Evolutionary conservation across 306 rosid genomes (phyloP).

Genomic region (Cyclanthera cordifolia): DNA sequence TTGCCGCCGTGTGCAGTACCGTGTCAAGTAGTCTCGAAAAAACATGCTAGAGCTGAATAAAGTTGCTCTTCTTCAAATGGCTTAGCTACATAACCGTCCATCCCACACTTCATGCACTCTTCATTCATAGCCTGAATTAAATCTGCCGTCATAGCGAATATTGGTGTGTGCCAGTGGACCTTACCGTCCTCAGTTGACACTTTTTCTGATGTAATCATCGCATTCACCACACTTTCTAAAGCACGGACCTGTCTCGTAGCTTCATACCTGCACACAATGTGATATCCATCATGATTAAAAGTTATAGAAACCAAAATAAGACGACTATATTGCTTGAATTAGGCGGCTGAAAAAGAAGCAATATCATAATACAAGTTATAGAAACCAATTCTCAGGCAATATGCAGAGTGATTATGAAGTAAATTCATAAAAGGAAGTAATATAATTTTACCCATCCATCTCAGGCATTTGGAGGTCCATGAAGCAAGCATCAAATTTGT

Average conservation of each 20-base stretch:
- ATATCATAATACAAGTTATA: neutral
- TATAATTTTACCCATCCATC: slow-evolving; percentile 83
- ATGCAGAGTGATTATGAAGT: neutral
- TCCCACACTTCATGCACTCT: slow-evolving; percentile 72
- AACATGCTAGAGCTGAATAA: slow-evolving; percentile 41
- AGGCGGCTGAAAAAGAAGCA: neutral
- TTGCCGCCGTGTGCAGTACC: neutral
- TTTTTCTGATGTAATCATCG: slow-evolving; percentile 38
- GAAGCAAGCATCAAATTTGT: slow-evolving; percentile 79
- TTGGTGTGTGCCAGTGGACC: slow-evolving; percentile 64
- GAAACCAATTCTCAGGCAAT: neutral
- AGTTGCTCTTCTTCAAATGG: slow-evolving; percentile 90
- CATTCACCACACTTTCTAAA: slow-evolving; percentile 45
- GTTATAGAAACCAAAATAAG: neutral
- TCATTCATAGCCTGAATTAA: slow-evolving; percentile 60
- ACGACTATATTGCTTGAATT: neutral
- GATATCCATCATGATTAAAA: neutral
- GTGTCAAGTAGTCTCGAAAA: slow-evolving; percentile 39
- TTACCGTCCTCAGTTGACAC: slow-evolving; percentile 38
- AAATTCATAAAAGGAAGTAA: neutral
- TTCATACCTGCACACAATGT: slow-evolving; percentile 45
- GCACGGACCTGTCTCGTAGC: slow-evolving; percentile 60
- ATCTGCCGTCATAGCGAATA: slow-evolving; percentile 95
- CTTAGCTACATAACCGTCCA: slow-evolving; percentile 83
- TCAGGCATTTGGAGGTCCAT: slow-evolving; percentile 99